A percentile compares a stretch with the other conserved stretches of the same genome.
Conservation (phyloP, 2,329 filamentous ascomycete genomes). For the Epichloe coenophiala region DNA sequence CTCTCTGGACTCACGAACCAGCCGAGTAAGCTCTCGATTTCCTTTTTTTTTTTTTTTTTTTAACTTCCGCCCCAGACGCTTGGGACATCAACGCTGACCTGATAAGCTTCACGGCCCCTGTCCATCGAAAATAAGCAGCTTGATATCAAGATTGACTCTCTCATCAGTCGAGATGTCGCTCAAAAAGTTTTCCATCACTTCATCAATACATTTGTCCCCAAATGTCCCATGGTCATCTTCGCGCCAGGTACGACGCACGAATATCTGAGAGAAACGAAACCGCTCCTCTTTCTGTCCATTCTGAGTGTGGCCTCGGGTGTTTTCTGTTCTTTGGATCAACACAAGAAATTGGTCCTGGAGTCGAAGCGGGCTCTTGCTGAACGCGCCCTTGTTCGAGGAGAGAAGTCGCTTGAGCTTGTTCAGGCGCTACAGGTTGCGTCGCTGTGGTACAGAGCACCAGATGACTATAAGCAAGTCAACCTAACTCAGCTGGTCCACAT, state of each 20-base stretch:
- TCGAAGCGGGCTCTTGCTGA: neutral
- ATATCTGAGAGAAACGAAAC: conserved; percentile 2
- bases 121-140: conserved; percentile 3
- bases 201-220: neutral
- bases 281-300: conserved; percentile 2
- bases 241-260: neutral
- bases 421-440: conserved; percentile 1
- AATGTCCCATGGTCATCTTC: conserved; percentile 2
- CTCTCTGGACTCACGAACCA: neutral
- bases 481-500: neutral
- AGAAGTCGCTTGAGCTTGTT: conserved; percentile 4
- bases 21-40: neutral
- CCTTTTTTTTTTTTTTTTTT: neutral
- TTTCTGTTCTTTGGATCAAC: neutral
- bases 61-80: neutral
- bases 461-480: neutral
- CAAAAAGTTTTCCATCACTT: conserved; percentile 1
- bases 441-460: conserved; percentile 2
- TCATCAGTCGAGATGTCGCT: conserved; percentile 1
- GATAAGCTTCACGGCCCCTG: neutral
- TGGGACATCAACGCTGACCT: neutral
- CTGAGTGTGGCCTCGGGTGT: neutral
- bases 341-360: neutral
- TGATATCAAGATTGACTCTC: conserved; percentile 2
- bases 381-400: neutral